Percentiles rank a stretch among this genome's conserved stretches.
These are phyloP conservation scores for Cyclostephanos tholiformis DNA, from an alignment of 108 stramenopile species.

Conservation along the genomic window DNA sequence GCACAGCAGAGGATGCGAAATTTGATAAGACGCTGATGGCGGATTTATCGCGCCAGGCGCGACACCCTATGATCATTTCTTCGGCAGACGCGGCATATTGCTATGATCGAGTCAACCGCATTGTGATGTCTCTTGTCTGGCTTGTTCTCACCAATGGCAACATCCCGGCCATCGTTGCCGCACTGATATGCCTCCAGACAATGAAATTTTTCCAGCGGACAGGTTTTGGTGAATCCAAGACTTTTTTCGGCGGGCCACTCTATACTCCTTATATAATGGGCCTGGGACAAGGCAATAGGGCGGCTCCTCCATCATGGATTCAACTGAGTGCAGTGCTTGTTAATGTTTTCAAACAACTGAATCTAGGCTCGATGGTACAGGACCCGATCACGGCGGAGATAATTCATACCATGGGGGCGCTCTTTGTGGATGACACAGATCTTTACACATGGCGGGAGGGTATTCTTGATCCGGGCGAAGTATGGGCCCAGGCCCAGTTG, in stretches of 20 bases:
- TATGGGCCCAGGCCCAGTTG: too few relatives aligned
- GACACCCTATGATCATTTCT: background rate
- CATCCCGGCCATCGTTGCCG: too few relatives aligned
- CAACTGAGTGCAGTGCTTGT: too few relatives aligned
- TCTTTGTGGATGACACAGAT: constrained; percentile 6
- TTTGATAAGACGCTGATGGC: too few relatives aligned
- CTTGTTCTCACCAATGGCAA: too few relatives aligned
- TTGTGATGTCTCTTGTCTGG: too few relatives aligned
- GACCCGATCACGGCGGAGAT: background rate
- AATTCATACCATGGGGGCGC: background rate
- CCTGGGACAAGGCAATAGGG: background rate
- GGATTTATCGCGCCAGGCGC: background rate
- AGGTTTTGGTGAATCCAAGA: background rate
- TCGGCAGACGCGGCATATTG: background rate
- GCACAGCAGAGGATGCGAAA: too few relatives aligned
- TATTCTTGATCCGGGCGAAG: background rate
- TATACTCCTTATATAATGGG: background rate
- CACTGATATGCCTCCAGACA: too few relatives aligned
- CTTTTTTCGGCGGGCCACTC: background rate
- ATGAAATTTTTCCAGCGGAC: too few relatives aligned
- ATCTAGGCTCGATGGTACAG: background rate
- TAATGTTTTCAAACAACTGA: too few relatives aligned
- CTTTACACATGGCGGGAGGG: background rate
- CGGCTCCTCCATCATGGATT: background rate
- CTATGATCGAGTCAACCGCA: background rate